phyloP scores from a whole-genome alignment of 495 filamentous ascomycete genomes.

The Penicillium simplicissimum region DNA sequence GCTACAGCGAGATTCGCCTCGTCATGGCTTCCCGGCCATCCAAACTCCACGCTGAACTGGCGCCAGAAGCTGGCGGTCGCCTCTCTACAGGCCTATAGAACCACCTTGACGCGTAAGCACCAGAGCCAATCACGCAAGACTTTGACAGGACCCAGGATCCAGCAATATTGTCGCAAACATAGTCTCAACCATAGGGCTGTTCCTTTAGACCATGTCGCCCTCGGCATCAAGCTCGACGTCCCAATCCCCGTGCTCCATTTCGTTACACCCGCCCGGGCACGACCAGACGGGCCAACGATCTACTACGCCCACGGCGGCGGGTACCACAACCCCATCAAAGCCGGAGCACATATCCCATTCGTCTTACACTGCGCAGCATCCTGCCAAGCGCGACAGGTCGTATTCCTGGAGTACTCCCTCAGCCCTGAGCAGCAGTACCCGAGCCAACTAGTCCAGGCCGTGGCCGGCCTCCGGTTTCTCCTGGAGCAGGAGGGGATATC shows the following conservation, averaged over 20 bases:
- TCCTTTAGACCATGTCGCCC: background rate
- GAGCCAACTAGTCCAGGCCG: constrained; percentile 1
- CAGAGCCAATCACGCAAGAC: background rate
- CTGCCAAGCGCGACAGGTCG: background rate
- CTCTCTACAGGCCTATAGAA: background rate
- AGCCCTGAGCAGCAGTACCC: background rate
- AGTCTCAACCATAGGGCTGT: background rate
- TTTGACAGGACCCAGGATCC: background rate
- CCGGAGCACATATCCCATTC: background rate
- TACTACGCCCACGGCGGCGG: background rate
- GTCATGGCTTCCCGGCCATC: background rate
- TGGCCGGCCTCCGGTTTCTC: background rate
- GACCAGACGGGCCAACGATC: background rate
- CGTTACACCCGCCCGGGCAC: background rate
- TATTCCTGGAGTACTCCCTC: background rate
- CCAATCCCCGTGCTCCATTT: constrained; percentile 1
- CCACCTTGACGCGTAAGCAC: background rate
- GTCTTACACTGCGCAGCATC: background rate
- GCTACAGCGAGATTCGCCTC: background rate
- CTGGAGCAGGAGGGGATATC: background rate
- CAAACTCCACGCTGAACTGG: background rate
- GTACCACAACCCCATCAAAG: constrained; percentile 1
- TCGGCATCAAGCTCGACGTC: background rate
- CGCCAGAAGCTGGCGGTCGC: background rate
- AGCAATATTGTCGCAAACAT: background rate